A percentile compares a stretch with the other conserved stretches of the same genome.
Conservation (phyloP, 345 rosid genomes). For the Eucalyptus fibrosa region DNA sequence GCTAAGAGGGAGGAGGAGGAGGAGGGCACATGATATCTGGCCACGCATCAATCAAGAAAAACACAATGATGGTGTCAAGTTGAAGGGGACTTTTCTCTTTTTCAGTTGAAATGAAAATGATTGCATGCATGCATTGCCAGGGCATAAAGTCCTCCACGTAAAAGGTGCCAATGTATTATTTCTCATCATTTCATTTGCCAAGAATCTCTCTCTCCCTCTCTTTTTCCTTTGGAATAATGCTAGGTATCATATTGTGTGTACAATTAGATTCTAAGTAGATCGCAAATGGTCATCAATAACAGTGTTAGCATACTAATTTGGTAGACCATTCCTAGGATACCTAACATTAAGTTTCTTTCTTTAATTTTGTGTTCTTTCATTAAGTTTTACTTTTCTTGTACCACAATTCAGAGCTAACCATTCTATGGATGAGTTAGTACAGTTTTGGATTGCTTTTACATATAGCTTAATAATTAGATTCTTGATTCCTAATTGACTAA, state of each 20-base stretch:
- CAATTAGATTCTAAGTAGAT: not conserved
- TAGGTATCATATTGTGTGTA: not conserved
- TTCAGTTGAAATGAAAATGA: not conserved
- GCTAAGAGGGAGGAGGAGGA: not conserved
- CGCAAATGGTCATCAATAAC: not conserved
- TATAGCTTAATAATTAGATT: not conserved
- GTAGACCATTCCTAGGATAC: not conserved
- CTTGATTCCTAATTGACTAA: not conserved
- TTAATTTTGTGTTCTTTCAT: not conserved
- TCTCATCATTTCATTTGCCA: not conserved
- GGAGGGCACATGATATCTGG: not conserved
- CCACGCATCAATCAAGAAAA: not conserved
- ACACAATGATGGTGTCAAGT: not conserved
- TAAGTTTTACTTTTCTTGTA: not conserved
- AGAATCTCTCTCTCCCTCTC: not conserved
- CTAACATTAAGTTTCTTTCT: not conserved
- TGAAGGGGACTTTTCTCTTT: not conserved
- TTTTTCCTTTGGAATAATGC: not conserved
- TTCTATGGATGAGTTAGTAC: not conserved
- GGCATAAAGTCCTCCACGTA: conserved; percentile 1
- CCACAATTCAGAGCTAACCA: not conserved
- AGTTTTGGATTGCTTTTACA: not conserved
- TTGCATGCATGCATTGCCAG: conserved; percentile 7
- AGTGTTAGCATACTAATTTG: not conserved
- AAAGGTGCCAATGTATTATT: not conserved